Percentiles rank a stretch among this genome's conserved stretches.
Conservation (phyloP, 176 grass and related monocot species). For the Cenchrus fungigraminus region DNA sequence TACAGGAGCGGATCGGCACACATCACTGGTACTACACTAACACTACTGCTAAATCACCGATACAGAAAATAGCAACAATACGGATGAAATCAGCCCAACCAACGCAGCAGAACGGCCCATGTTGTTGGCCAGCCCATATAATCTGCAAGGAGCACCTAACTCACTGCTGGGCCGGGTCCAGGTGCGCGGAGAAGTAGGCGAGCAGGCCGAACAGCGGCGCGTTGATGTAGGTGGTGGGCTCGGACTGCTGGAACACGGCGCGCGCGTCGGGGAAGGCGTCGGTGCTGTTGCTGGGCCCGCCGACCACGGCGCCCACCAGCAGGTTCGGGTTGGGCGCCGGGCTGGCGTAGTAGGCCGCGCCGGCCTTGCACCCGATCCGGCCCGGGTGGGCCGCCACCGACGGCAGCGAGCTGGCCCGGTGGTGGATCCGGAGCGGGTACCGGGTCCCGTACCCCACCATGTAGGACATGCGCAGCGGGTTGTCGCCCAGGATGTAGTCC, state of each 20-base stretch:
- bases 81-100: background rate
- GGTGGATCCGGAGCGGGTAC: constrained; percentile 84
- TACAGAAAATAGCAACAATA: background rate
- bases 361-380: constrained; percentile 72
- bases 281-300: constrained; percentile 74
- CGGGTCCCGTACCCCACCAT: constrained; percentile 85
- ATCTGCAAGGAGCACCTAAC: too few relatives aligned
- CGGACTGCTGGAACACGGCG: constrained; percentile 81
- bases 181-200: constrained; percentile 81
- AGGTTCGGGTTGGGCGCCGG: constrained; percentile 71
- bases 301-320: constrained; percentile 77
- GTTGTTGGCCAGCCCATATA: background rate
- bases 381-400: constrained; percentile 61
- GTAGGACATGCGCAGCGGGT: constrained; percentile 93
- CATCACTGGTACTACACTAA: background rate
- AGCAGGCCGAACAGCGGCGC: constrained; percentile 78
- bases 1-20: constrained; percentile 55
- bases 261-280: constrained; percentile 74
- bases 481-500: constrained; percentile 92
- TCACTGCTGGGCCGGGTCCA: constrained; percentile 37
- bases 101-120: background rate
- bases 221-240: constrained; percentile 94
- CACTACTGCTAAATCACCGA: background rate
- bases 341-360: constrained; percentile 64
- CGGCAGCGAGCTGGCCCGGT: constrained; percentile 81